Evolutionary conservation across 1,284 basidiomycete genomes (phyloP).

Genomic region (Ceratobasidium sp.): DNA sequence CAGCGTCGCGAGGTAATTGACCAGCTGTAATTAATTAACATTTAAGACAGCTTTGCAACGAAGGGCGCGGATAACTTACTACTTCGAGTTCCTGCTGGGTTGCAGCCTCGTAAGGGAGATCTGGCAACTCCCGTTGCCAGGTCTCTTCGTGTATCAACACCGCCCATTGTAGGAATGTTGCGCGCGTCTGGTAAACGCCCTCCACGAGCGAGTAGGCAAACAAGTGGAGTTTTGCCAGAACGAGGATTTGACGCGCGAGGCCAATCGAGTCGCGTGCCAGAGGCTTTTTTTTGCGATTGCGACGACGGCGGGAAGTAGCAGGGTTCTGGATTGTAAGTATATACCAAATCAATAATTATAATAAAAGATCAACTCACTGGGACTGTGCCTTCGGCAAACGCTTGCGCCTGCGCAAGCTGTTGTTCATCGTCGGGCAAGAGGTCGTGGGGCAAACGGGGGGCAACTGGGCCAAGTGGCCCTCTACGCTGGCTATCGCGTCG

Average conservation of each 20-base stretch:
- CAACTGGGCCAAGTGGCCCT: neutral
- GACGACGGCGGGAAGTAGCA: neutral
- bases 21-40: conserved; percentile 16
- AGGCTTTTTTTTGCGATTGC: conserved; percentile 34
- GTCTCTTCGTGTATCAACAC: neutral
- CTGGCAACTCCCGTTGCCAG: neutral
- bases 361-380: conserved; percentile 3
- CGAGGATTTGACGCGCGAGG: conserved; percentile 6
- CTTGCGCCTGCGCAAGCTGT: neutral
- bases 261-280: conserved; percentile 13
- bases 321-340: neutral
- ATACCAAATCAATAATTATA: neutral
- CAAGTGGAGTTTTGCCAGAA: conserved; percentile 2
- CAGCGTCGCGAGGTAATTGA: conserved; percentile 25
- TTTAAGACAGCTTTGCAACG: too few species aligned
- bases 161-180: conserved; percentile 5
- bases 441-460: neutral
- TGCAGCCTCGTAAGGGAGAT: neutral
- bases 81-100: conserved; percentile 4
- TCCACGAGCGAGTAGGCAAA: conserved; percentile 9
- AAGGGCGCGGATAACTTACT: conserved; percentile 10
- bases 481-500: neutral
- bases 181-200: conserved; percentile 31
- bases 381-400: neutral
- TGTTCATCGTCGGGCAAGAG: conserved; percentile 16